phyloP scores from a whole-genome alignment of 2,329 filamentous ascomycete genomes.

The Ophiostoma australiae region DNA sequence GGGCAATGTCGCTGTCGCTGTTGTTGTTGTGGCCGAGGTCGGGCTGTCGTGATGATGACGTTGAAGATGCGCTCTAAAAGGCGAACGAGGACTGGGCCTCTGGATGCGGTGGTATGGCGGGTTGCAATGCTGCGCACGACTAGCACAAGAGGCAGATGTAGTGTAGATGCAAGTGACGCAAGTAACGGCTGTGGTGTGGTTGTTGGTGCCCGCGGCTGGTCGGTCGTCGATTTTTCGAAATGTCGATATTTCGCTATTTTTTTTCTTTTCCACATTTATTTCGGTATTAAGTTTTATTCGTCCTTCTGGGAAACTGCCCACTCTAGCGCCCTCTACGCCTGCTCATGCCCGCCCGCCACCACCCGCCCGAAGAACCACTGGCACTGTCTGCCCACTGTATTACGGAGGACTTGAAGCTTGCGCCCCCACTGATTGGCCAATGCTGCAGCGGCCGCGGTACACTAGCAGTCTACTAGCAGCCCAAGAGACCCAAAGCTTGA shows the following conservation, averaged over 20 bases:
- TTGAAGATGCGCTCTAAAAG: neutral
- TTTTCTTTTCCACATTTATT: constrained; percentile 10
- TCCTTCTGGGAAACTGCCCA: constrained; percentile 11
- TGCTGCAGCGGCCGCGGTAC: constrained; percentile 8
- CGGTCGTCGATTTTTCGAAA: constrained; percentile 15
- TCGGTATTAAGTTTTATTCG: constrained; percentile 17
- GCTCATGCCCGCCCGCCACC: constrained; percentile 5
- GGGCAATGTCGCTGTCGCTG: neutral
- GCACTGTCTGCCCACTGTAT: neutral
- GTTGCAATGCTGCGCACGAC: neutral
- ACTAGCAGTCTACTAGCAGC: neutral
- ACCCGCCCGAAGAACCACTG: neutral
- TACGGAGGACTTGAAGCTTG: constrained; percentile 8
- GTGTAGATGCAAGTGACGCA: constrained; percentile 1
- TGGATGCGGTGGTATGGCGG: neutral
- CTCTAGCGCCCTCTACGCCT: neutral
- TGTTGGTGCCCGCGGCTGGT: constrained; percentile 11
- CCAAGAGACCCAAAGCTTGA: neutral
- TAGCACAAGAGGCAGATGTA: neutral
- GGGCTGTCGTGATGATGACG: constrained; percentile 1
- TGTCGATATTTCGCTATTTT: constrained; percentile 18
- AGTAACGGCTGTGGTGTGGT: neutral
- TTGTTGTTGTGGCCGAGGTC: constrained; percentile 4
- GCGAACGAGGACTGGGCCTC: too few species aligned
- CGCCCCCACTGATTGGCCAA: constrained; percentile 23